Base-by-base conservation (phyloP, 192 early-diverging fungal genomes). In the Entomortierella lignicola region DNA sequence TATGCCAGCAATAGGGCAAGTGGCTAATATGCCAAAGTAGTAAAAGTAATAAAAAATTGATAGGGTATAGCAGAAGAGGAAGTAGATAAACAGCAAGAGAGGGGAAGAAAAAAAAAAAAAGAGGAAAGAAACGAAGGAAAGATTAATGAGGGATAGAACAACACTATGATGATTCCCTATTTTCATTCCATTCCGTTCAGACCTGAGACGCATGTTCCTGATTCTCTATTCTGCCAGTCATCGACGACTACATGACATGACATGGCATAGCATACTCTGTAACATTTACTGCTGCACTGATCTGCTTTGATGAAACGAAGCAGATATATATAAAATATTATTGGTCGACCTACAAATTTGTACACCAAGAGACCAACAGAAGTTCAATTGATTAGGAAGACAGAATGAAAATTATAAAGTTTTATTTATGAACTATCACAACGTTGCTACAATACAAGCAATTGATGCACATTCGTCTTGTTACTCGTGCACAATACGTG, bases 401-500 rank as follows among this genome's bases (percentile, higher is more conserved):
- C n/a, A n/a, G n/a, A n/a, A n/a, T n/a, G n/a, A n/a, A n/a, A n/a
- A n/a, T n/a, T n/a, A n/a, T n/a, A n/a, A n/a, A n/a, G n/a, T n/a
- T n/a, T n/a, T n/a, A n/a, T n/a, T n/a, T n/a, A n/a, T n/a, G n/a
- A n/a, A n/a, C n/a, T n/a, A n/a, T n/a, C n/a, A n/a, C n/a, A n/a
- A n/a, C n/a, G n/a, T 10, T 37, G 34, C 34, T 37, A 37, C 34
- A n/a, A n/a, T 37, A 37, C 5, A 17, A 50, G 4, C 27, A 20
- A 57, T 20, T 57, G 31, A 57, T 57, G 17, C 30, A 32, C 3
- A 6, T 34, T 57, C 21, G 10, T 57, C 21, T 57, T 26, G 21
- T 59, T 77, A 77, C 51, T 31, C 81, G 62, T 89, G 87, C 12
- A 89, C 83, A 71, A 93, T 93, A 58, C 85, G 85, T 44, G 85